phyloP scores from a whole-genome alignment of 1,284 basidiomycete genomes.

The Ustilago nuda region DNA sequence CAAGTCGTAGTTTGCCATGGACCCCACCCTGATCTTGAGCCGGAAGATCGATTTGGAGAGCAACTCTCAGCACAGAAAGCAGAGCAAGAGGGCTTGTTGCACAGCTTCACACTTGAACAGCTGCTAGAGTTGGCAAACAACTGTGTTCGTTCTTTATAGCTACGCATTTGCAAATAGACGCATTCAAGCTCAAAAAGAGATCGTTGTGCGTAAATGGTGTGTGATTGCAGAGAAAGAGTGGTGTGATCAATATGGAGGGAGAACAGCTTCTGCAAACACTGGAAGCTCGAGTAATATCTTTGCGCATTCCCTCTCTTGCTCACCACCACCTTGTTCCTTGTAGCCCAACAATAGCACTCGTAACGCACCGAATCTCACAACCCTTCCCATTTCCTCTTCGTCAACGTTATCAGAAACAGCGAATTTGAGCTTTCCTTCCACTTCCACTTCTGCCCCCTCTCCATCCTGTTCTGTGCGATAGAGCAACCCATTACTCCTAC shows the following conservation, averaged over 20 bases:
- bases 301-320: neutral
- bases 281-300: slow-evolving; percentile 5
- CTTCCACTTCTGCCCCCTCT: neutral
- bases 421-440: neutral
- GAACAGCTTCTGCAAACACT: slow-evolving; percentile 20
- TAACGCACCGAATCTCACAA: slow-evolving; percentile 19
- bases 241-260: neutral
- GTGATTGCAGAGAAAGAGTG: neutral
- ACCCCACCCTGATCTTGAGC: neutral
- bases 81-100: slow-evolving; percentile 1
- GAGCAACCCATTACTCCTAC: neutral
- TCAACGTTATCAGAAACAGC: neutral
- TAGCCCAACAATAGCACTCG: slow-evolving; percentile 12
- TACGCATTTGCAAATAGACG: neutral
- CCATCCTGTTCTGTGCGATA: neutral
- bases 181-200: too few relatives aligned
- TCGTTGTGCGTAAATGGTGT: too few relatives aligned
- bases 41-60: neutral
- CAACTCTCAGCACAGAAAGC: slow-evolving; percentile 7
- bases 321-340: neutral
- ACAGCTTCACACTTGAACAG: neutral
- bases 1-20: slow-evolving; percentile 21
- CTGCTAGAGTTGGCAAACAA: neutral
- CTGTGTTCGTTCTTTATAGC: neutral
- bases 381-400: neutral